Evolutionary conservation across 2,329 filamentous ascomycete genomes (phyloP), one percentile per base, ranked within the genome.

Genomic region (Fusarium sp.): DNA sequence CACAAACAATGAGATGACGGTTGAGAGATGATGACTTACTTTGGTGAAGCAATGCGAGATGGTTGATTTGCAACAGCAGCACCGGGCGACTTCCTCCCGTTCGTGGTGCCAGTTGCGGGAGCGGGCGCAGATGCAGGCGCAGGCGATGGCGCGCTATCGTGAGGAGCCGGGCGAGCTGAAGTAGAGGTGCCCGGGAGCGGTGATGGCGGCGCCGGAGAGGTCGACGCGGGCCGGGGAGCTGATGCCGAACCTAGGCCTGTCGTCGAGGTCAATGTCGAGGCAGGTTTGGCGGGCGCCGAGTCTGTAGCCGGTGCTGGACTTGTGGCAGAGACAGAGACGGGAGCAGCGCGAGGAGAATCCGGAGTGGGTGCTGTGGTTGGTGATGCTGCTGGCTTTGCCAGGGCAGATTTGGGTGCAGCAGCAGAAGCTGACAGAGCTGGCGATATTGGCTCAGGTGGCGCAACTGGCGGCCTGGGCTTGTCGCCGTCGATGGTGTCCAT

Each of bases 391-490:
- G 66, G 66, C 66, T 66, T 70, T 11, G 71, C 66, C 64, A 71
- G 65, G 63, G 71, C 65, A 62, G 70, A 66, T 65, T 75, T 71
- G 52, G 71, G 68, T 69, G 62, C 67, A 50, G 22, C 45, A 66
- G 70, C 66, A 37, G 74, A 64, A 50, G 73, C 70, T 69, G 77
- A 78, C 47, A 75, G 74, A 38, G 74, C 76, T 65, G 76, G 76
- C 61, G 76, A 78, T 72, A 78, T 78, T 72, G 76, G 76, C 66
- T 76, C 74, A 71, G 73, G 66, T 71, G 77, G 74, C 70, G 75
- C 76, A 77, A 72, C 71, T 38, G 71, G 59, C 65, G 69, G 74
- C 71, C 72, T 78, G 69, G 74, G 73, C 71, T 77, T 76, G 68
- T 78, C 76, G 64, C 65, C 65, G 65, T 76, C 73, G 63, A 65